These are phyloP conservation scores for Phytophthora multivora DNA, from an alignment of 352 stramenopile genomes.

Conservation along the genomic window DNA sequence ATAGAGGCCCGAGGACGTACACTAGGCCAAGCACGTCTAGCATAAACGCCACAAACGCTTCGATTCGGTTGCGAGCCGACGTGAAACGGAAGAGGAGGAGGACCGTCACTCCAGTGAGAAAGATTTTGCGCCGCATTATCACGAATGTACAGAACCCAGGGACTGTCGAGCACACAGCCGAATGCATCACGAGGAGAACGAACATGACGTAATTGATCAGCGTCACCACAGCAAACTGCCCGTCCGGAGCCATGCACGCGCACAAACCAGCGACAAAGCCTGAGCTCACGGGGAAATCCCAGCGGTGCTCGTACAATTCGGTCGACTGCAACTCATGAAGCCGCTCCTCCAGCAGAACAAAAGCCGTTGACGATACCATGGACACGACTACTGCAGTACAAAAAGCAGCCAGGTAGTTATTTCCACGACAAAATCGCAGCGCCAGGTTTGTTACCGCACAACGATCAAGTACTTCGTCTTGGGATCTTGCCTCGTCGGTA, in stretches of 20 bases:
- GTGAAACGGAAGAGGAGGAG: neutral
- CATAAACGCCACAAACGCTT: neutral
- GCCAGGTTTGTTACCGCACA: constrained; percentile 1
- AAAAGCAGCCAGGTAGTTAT: neutral
- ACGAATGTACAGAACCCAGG: neutral
- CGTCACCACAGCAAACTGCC: constrained; percentile 32
- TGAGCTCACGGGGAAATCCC: constrained; percentile 5
- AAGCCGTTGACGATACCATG: neutral
- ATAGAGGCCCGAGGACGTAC: constrained; percentile 26
- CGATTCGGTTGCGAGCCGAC: neutral
- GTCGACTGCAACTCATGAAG: neutral
- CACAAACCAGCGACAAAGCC: constrained; percentile 31
- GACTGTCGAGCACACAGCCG: neutral
- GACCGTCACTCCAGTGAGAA: neutral
- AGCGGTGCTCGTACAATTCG: neutral
- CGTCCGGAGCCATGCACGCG: constrained; percentile 40
- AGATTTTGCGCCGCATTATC: neutral
- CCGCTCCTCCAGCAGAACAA: neutral
- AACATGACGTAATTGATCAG: constrained; percentile 41
- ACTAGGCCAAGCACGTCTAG: neutral
- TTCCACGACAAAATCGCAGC: neutral
- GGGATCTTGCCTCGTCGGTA: neutral
- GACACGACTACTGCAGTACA: neutral
- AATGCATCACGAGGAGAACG: constrained; percentile 26
- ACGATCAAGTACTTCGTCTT: neutral